These are phyloP conservation scores for Nemophila menziesii DNA, from an alignment of 257 asterid species.

Conservation along the genomic window DNA sequence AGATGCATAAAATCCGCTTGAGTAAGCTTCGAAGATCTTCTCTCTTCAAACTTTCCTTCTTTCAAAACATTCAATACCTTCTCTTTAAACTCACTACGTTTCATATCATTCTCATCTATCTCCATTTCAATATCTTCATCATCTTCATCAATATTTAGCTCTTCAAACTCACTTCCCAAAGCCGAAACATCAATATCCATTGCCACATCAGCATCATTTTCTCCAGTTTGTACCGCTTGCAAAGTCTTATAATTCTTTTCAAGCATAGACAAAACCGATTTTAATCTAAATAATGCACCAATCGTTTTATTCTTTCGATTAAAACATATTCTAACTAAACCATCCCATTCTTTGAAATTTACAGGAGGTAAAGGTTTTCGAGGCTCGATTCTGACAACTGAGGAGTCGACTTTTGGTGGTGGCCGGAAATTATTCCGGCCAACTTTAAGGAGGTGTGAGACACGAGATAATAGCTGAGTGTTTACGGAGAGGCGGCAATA, in stretches of 20 bases:
- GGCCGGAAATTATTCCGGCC: conserved; percentile 95
- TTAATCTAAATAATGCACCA: conserved; percentile 72
- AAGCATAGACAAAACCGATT: conserved; percentile 47
- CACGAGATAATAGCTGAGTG: conserved; percentile 70
- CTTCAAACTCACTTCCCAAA: conserved; percentile 65
- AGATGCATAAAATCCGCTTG: conserved; percentile 82
- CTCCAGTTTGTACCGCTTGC: conserved; percentile 55
- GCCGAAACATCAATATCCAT: conserved; percentile 48
- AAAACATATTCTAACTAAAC: conserved; percentile 86
- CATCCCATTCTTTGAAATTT: conserved; percentile 97
- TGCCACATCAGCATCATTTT: conserved; percentile 39
- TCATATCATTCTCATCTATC: conserved; percentile 54
- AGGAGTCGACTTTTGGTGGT: conserved; percentile 93
- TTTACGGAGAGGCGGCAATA: conserved; percentile 94
- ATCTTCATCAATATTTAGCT: conserved; percentile 40
- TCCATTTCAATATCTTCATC: conserved; percentile 63
- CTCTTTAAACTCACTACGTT: conserved; percentile 50
- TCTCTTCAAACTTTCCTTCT: conserved; percentile 59
- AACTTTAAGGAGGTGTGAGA: conserved; percentile 77
- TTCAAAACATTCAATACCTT: conserved; percentile 55
- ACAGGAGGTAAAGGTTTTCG: conserved; percentile 67
- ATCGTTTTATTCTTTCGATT: conserved; percentile 75
- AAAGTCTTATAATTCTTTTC: conserved; percentile 84
- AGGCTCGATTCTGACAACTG: conserved; percentile 91
- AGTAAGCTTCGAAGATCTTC: conserved; percentile 63